Conservation (phyloP, 164 flowering plant species). For the Tetracentron sinense region DNA sequence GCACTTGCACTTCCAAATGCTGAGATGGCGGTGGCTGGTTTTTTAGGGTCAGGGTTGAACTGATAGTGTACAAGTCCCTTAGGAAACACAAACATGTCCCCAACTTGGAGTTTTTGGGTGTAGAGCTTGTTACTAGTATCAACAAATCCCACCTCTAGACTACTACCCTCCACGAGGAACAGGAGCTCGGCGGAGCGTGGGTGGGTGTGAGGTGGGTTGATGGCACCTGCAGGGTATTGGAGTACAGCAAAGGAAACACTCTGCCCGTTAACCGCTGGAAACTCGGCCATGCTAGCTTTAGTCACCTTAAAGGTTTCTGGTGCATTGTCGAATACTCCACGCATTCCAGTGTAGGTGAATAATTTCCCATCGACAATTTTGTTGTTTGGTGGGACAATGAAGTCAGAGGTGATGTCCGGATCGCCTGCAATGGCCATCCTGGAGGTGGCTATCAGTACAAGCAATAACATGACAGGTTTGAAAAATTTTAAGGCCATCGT, state of each 20-base stretch:
- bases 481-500: background rate
- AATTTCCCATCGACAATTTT: constrained; percentile 10
- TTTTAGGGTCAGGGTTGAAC: constrained; percentile 7
- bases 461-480: background rate
- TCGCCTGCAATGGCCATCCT: constrained; percentile 4
- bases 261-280: constrained; percentile 32
- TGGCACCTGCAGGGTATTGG: constrained; percentile 19
- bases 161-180: constrained; percentile 16
- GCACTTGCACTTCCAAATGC: constrained; percentile 5
- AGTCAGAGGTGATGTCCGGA: constrained; percentile 19
- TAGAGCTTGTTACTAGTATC: constrained; percentile 28
- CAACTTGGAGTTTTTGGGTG: constrained; percentile 20
- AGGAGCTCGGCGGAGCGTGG: constrained; percentile 37
- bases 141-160: constrained; percentile 23
- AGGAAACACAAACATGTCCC: constrained; percentile 30
- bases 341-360: constrained; percentile 31
- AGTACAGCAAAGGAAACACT: constrained; percentile 30
- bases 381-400: constrained; percentile 3
- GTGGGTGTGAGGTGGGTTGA: constrained; percentile 35
- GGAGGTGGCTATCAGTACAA: background rate
- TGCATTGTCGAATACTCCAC: background rate
- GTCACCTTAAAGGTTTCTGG: constrained; percentile 21
- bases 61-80: constrained; percentile 22
- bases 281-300: constrained; percentile 29
- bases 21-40: background rate